phyloP scores from a whole-genome alignment of 108 stramenopile species.

The Mediolabrus comicus region DNA sequence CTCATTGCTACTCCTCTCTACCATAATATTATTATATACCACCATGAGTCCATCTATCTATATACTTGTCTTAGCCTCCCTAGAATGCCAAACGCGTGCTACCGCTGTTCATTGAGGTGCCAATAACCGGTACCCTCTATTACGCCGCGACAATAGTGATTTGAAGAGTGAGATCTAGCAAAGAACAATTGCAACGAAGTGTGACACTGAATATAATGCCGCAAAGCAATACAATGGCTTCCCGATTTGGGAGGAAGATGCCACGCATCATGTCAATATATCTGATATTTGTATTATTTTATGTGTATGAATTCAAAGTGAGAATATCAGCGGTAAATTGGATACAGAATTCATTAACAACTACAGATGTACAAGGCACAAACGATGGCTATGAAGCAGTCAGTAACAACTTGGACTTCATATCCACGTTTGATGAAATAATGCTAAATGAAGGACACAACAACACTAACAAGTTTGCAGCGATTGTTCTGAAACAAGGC shows the following conservation, averaged over 20 bases:
- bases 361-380: neutral
- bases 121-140: no score
- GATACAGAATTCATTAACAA: no score
- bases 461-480: slow-evolving; percentile 13
- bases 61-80: no score
- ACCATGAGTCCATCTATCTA: no score
- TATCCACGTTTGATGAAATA: slow-evolving; percentile 16
- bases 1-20: no score
- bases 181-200: no score
- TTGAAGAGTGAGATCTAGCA: no score
- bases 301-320: neutral
- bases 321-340: neutral
- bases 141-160: no score
- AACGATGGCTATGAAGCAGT: neutral
- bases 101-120: no score
- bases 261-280: neutral
- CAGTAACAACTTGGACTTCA: slow-evolving; percentile 7
- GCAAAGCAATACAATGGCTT: neutral
- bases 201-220: no score
- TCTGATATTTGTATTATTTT: neutral
- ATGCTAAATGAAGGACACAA: neutral
- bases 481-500: slow-evolving; percentile 28
- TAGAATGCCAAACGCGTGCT: no score
- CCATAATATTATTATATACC: no score
- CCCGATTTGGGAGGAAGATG: neutral